phyloP scores from a whole-genome alignment of 2,329 filamentous ascomycete genomes.

The Westerdykella aurantiaca region DNA sequence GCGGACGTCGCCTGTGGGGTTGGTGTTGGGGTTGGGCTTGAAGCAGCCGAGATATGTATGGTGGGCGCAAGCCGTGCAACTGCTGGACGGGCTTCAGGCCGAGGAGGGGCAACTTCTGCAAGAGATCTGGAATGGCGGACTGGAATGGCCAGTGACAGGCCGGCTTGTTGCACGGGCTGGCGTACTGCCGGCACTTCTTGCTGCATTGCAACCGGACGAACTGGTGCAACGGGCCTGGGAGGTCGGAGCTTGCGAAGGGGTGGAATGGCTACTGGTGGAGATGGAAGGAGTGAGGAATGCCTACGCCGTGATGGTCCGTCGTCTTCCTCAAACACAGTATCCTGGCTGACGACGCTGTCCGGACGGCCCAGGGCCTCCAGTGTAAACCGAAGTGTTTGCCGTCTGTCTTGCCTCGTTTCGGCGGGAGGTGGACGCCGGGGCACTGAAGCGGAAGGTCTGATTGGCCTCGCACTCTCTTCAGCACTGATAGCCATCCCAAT shows the following conservation, averaged over 20 bases:
- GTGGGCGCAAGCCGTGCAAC: slow-evolving; percentile 10
- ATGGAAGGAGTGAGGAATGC: slow-evolving; percentile 26
- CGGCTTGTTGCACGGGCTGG: not conserved
- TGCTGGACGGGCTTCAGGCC: not conserved
- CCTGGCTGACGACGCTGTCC: slow-evolving; percentile 29
- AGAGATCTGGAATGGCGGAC: slow-evolving; percentile 24
- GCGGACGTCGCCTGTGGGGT: slow-evolving; percentile 14
- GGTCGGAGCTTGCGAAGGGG: slow-evolving; percentile 32
- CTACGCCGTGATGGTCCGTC: slow-evolving; percentile 16
- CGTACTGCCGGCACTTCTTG: not conserved
- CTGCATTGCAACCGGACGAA: not conserved
- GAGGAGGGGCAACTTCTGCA: slow-evolving; percentile 4
- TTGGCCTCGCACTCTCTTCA: slow-evolving; percentile 26
- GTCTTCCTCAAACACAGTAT: slow-evolving; percentile 38
- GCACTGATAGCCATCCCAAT: slow-evolving; percentile 37
- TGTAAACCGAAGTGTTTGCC: slow-evolving; percentile 6
- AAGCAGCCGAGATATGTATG: slow-evolving; percentile 12
- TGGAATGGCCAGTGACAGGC: slow-evolving; percentile 28
- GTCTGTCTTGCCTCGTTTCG: slow-evolving; percentile 4
- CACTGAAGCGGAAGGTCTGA: slow-evolving; percentile 3
- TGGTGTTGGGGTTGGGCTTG: slow-evolving; percentile 10
- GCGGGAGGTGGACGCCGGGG: slow-evolving; percentile 3
- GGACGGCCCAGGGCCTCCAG: slow-evolving; percentile 14
- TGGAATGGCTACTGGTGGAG: slow-evolving; percentile 27
- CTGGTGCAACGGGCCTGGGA: slow-evolving; percentile 11